Conservation (phyloP, 805 yeast species). For the Lachancea cidri region DNA sequence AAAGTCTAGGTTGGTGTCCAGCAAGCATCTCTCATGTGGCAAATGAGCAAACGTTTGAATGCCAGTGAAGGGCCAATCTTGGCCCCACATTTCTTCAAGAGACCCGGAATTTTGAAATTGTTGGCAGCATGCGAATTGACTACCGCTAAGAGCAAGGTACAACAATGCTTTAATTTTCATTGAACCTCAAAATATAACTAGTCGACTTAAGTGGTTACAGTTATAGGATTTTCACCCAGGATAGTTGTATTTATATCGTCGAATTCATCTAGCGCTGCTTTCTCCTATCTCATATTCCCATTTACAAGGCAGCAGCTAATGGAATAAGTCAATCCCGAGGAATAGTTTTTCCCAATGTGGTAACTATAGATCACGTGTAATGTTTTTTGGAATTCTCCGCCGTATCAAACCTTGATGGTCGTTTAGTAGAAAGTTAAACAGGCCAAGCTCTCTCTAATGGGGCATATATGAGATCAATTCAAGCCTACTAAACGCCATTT, state of each 20-base stretch:
- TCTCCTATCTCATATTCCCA: background rate
- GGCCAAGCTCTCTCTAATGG: too few species aligned
- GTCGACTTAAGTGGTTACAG: too few species aligned
- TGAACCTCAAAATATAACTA: too few species aligned
- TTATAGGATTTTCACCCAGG: too few species aligned
- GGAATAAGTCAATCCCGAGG: background rate
- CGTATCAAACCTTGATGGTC: background rate
- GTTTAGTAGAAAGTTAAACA: too few species aligned
- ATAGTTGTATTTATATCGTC: too few species aligned
- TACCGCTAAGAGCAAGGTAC: background rate
- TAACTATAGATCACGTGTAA: background rate
- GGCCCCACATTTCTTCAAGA: conserved; percentile 65
- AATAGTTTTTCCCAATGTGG: background rate
- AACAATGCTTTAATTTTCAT: background rate
- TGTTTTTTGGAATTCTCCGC: background rate
- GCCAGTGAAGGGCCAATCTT: conserved; percentile 67
- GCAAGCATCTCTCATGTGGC: conserved; percentile 53
- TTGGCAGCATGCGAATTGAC: background rate
- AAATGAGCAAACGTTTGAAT: conserved; percentile 72
- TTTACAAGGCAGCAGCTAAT: background rate
- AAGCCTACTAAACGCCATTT: too few species aligned
- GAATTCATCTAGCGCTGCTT: background rate
- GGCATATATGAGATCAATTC: too few species aligned
- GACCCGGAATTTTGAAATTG: background rate
- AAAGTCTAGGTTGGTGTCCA: conserved; percentile 41